Percentiles rank a stretch among this genome's conserved stretches.
phyloP scores from a whole-genome alignment of 495 filamentous ascomycete species.

The Filosporella fistucella region DNA sequence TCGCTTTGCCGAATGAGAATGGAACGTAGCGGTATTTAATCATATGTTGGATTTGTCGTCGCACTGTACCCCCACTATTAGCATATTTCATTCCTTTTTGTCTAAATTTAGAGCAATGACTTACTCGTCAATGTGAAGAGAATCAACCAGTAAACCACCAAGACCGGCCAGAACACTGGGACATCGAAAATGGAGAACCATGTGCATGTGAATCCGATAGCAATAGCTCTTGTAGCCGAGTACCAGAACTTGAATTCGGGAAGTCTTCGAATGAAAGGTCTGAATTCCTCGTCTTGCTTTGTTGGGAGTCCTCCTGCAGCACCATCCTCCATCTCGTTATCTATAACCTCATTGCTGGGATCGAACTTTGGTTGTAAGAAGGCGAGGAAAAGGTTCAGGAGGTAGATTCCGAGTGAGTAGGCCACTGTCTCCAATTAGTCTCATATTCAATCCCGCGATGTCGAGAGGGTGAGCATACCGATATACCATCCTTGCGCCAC shows the following conservation, averaged over 20 bases:
- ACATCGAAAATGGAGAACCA: slow-evolving; percentile 95
- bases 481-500: slow-evolving; percentile 98
- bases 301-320: slow-evolving; percentile 75
- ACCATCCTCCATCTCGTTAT: slow-evolving; percentile 95
- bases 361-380: slow-evolving; percentile 99
- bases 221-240: slow-evolving; percentile 80
- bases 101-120: slow-evolving; percentile 25
- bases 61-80: slow-evolving; percentile 58
- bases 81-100: background rate
- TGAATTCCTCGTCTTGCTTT: slow-evolving; percentile 94
- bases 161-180: slow-evolving; percentile 97
- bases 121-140: slow-evolving; percentile 90
- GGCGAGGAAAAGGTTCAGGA: slow-evolving; percentile 97
- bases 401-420: slow-evolving; percentile 97
- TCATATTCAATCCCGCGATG: background rate
- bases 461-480: slow-evolving; percentile 49
- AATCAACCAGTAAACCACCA: slow-evolving; percentile 98
- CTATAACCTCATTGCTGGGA: slow-evolving; percentile 83
- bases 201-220: slow-evolving; percentile 79
- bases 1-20: slow-evolving; percentile 88
- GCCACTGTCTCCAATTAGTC: slow-evolving; percentile 56
- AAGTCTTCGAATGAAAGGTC: slow-evolving; percentile 90
- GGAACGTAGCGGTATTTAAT: slow-evolving; percentile 99
- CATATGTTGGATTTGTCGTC: slow-evolving; percentile 99
- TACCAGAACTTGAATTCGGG: slow-evolving; percentile 99